A percentile compares a stretch with the other conserved stretches of the same genome.
phyloP scores from a whole-genome alignment of 495 filamentous ascomycete species.

The Penicillium cinerascens region DNA sequence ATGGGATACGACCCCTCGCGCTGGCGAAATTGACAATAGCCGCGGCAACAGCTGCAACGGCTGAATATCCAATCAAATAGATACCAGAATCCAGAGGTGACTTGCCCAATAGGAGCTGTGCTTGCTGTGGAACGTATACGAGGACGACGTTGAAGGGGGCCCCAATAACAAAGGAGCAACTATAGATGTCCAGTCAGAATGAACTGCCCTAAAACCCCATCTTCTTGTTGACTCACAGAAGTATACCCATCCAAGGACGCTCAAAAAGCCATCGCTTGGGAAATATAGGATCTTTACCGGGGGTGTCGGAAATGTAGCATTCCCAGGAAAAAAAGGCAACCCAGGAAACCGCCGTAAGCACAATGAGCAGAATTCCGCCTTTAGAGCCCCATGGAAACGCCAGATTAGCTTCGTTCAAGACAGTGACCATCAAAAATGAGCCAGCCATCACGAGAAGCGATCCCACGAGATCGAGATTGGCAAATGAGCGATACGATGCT shows the following conservation, averaged over 20 bases:
- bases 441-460: slow-evolving; percentile 50
- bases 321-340: slow-evolving; percentile 39
- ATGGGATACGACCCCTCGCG: slow-evolving; percentile 41
- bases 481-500: slow-evolving; percentile 28
- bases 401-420: slow-evolving; percentile 56
- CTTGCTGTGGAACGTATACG: slow-evolving; percentile 57
- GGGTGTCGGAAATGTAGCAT: slow-evolving; percentile 28
- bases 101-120: slow-evolving; percentile 52
- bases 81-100: slow-evolving; percentile 50
- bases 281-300: slow-evolving; percentile 33
- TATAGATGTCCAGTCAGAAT: slow-evolving; percentile 4
- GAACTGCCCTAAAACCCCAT: neutral
- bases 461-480: slow-evolving; percentile 54
- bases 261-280: slow-evolving; percentile 34
- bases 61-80: slow-evolving; percentile 51
- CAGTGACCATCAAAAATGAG: slow-evolving; percentile 54
- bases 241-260: slow-evolving; percentile 30
- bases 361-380: slow-evolving; percentile 42
- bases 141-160: slow-evolving; percentile 53
- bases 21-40: slow-evolving; percentile 43
- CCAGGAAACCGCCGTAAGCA: slow-evolving; percentile 31
- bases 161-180: slow-evolving; percentile 37
- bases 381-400: slow-evolving; percentile 37
- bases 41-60: slow-evolving; percentile 48
- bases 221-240: slow-evolving; percentile 22